These are phyloP conservation scores for Leccinellum albellum DNA, from an alignment of 768 basidiomycete genomes.

Conservation along the genomic window DNA sequence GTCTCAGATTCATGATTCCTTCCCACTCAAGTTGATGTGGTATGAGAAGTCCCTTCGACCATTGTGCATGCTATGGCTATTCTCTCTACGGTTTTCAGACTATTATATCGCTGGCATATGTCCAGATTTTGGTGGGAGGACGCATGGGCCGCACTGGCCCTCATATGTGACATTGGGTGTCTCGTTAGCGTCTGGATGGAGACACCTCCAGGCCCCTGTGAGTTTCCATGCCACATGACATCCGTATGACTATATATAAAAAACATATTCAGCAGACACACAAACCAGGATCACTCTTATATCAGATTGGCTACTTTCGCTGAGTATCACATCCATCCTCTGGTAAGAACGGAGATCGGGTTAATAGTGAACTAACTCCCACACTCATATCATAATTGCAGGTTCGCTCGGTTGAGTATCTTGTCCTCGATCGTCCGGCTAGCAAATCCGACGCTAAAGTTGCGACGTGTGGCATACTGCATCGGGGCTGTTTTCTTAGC, in stretches of 20 bases:
- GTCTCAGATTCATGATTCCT: background rate
- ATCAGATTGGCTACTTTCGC: slow-evolving; percentile 18
- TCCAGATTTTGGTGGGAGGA: slow-evolving; percentile 27
- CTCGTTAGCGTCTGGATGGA: slow-evolving; percentile 20
- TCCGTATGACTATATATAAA: background rate
- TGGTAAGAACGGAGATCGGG: slow-evolving; percentile 18
- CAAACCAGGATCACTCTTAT: background rate
- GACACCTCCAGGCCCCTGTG: background rate
- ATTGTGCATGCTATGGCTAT: slow-evolving; percentile 17
- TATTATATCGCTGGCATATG: slow-evolving; percentile 20
- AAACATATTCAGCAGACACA: background rate
- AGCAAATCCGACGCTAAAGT: slow-evolving; percentile 8
- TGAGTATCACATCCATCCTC: slow-evolving; percentile 15
- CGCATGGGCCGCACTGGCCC: slow-evolving; percentile 23
- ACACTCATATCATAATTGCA: background rate
- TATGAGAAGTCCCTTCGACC: slow-evolving; percentile 15
- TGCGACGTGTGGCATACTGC: slow-evolving; percentile 13
- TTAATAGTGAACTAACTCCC: background rate
- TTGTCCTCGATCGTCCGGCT: slow-evolving; percentile 24
- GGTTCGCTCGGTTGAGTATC: slow-evolving; percentile 28
- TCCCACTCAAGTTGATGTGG: background rate
- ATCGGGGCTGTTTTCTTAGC: slow-evolving; percentile 15
- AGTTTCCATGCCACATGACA: background rate
- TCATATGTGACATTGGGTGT: slow-evolving; percentile 20
- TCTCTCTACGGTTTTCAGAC: slow-evolving; percentile 14